phyloP scores from a whole-genome alignment of 1,284 basidiomycete species.

The Ustilago tritici region DNA sequence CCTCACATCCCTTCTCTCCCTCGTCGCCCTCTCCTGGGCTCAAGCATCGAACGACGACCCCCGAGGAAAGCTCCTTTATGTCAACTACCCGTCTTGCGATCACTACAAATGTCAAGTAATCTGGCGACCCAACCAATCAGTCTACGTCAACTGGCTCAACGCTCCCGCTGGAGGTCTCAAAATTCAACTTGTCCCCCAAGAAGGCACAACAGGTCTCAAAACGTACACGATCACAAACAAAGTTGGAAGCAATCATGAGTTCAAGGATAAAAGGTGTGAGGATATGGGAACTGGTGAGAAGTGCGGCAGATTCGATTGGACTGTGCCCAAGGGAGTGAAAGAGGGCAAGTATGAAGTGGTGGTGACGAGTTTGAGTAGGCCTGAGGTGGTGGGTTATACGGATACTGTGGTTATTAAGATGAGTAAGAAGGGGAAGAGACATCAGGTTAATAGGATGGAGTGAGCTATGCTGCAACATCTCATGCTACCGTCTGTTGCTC shows the following conservation, averaged over 20 bases:
- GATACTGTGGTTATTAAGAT: slow-evolving; percentile 46
- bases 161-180: slow-evolving; percentile 36
- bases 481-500: too few relatives aligned
- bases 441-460: slow-evolving; percentile 11
- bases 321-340: slow-evolving; percentile 21
- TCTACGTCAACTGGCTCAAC: slow-evolving; percentile 49
- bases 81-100: slow-evolving; percentile 43
- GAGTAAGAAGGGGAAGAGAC: slow-evolving; percentile 26
- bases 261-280: slow-evolving; percentile 24
- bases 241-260: slow-evolving; percentile 29
- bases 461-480: not conserved
- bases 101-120: slow-evolving; percentile 37
- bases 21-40: slow-evolving; percentile 14
- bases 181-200: slow-evolving; percentile 44
- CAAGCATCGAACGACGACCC: slow-evolving; percentile 46
- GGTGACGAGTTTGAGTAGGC: slow-evolving; percentile 26
- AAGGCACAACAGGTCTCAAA: slow-evolving; percentile 28
- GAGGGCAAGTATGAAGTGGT: slow-evolving; percentile 38
- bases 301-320: slow-evolving; percentile 43
- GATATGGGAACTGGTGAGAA: slow-evolving; percentile 29
- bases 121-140: slow-evolving; percentile 23
- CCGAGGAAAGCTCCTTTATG: slow-evolving; percentile 42
- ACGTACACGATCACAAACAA: slow-evolving; percentile 46
- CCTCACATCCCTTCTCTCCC: not conserved
- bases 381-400: slow-evolving; percentile 40